Conservation (phyloP, 2,329 filamentous ascomycete species). For the Emmonsia crescens region DNA sequence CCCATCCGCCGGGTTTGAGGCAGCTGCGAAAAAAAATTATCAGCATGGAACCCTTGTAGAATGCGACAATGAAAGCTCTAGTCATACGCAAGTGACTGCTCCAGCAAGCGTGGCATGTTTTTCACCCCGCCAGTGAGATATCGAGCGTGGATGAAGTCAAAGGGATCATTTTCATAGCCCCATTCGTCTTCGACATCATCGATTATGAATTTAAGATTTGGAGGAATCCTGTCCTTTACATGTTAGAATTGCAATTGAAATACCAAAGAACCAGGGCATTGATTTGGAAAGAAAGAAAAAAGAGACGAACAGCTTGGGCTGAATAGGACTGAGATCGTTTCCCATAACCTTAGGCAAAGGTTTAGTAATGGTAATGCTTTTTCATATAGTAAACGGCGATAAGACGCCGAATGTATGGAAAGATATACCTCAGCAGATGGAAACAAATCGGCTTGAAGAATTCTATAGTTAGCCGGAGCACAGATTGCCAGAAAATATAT, state of each 20-base stretch:
- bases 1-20: conserved; percentile 31
- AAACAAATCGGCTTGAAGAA: conserved; percentile 16
- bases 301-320: conserved; percentile 1
- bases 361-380: neutral
- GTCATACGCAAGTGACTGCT: conserved; percentile 37
- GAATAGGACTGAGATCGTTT: conserved; percentile 17
- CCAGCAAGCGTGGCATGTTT: conserved; percentile 44
- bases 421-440: conserved; percentile 15
- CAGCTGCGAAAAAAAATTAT: neutral
- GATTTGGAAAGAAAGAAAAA: neutral
- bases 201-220: conserved; percentile 46
- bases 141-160: conserved; percentile 51
- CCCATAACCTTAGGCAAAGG: conserved; percentile 12
- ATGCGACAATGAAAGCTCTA: neutral
- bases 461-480: neutral
- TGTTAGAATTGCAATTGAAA: neutral
- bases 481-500: neutral
- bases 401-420: neutral
- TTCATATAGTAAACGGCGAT: neutral
- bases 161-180: conserved; percentile 44
- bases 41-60: neutral
- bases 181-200: conserved; percentile 49
- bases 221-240: conserved; percentile 32
- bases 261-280: neutral
- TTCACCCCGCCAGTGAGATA: conserved; percentile 46